These are phyloP conservation scores for Catenaria anguillulae DNA, from an alignment of 371 early-diverging fungal species.

Conservation along the genomic window DNA sequence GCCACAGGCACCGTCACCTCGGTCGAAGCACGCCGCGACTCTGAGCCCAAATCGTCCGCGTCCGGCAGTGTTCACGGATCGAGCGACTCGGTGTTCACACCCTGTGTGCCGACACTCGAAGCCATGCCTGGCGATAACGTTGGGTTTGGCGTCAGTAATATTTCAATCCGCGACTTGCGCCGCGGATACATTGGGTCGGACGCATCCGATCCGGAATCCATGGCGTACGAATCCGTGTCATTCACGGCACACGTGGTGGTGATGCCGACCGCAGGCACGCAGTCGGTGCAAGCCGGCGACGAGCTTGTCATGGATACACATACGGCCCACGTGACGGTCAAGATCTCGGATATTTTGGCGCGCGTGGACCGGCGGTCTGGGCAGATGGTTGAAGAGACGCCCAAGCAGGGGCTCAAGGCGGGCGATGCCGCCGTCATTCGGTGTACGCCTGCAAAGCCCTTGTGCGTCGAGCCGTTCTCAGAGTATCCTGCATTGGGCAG, in stretches of 20 bases:
- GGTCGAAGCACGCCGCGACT: conserved; percentile 97
- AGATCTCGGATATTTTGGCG: conserved; percentile 76
- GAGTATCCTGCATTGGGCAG: conserved; percentile 90
- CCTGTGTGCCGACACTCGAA: no score
- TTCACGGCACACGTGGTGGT: conserved; percentile 20
- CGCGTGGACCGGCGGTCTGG: conserved; percentile 95
- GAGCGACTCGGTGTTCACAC: no score
- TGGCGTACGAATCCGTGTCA: neutral
- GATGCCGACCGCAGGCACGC: conserved; percentile 27
- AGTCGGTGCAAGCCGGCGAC: conserved; percentile 17
- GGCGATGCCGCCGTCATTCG: conserved; percentile 91
- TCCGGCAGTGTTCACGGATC: no score
- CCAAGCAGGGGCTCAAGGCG: conserved; percentile 82
- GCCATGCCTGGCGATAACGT: conserved; percentile 96
- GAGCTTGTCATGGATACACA: conserved; percentile 35
- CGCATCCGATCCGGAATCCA: neutral
- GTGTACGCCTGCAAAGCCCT: conserved; percentile 87
- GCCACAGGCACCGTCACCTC: conserved; percentile 92
- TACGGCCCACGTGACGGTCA: conserved; percentile 94
- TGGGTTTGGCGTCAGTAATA: conserved; percentile 96
- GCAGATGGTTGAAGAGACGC: conserved; percentile 71
- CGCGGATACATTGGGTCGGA: conserved; percentile 87
- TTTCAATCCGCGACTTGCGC: conserved; percentile 89
- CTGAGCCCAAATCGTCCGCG: no score
- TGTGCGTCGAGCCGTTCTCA: conserved; percentile 87